Evolutionary conservation across 1,284 basidiomycete genomes (phyloP).

Genomic region (Ceratobasidium sp.): DNA sequence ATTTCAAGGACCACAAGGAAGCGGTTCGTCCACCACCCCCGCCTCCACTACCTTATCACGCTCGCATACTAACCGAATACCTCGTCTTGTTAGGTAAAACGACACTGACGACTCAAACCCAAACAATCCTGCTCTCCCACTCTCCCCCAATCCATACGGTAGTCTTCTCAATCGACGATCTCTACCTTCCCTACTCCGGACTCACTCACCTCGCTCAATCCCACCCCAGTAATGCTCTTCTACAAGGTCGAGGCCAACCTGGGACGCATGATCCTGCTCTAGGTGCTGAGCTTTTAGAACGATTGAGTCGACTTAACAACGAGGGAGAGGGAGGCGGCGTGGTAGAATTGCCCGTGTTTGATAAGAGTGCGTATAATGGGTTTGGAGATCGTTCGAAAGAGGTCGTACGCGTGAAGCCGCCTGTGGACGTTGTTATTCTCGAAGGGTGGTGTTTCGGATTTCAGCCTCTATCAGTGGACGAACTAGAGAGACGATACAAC

Average conservation of each 20-base stretch:
- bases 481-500: slow-evolving; percentile 57
- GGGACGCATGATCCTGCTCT: slow-evolving; percentile 86
- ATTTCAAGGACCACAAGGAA: slow-evolving; percentile 88
- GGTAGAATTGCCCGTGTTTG: slow-evolving; percentile 80
- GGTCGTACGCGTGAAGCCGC: slow-evolving; percentile 54
- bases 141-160: slow-evolving; percentile 68
- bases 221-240: slow-evolving; percentile 70
- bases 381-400: slow-evolving; percentile 80
- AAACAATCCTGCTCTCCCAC: slow-evolving; percentile 57
- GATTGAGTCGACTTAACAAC: slow-evolving; percentile 64
- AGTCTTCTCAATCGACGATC: slow-evolving; percentile 84
- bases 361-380: slow-evolving; percentile 83
- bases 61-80: not conserved
- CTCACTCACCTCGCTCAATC: slow-evolving; percentile 65
- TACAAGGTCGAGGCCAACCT: slow-evolving; percentile 83
- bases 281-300: slow-evolving; percentile 64
- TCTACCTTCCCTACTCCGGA: slow-evolving; percentile 77
- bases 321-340: slow-evolving; percentile 45
- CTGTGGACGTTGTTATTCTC: slow-evolving; percentile 86
- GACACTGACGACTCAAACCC: slow-evolving; percentile 57
- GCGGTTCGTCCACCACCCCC: slow-evolving; percentile 78
- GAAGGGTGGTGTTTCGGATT: slow-evolving; percentile 89
- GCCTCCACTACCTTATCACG: slow-evolving; percentile 57
- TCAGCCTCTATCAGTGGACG: slow-evolving; percentile 62
- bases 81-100: slow-evolving; percentile 15